Evolutionary conservation across 176 grass and related monocot species (phyloP), one percentile per base, ranked within the genome.

Genomic region (Carex littledalei): DNA sequence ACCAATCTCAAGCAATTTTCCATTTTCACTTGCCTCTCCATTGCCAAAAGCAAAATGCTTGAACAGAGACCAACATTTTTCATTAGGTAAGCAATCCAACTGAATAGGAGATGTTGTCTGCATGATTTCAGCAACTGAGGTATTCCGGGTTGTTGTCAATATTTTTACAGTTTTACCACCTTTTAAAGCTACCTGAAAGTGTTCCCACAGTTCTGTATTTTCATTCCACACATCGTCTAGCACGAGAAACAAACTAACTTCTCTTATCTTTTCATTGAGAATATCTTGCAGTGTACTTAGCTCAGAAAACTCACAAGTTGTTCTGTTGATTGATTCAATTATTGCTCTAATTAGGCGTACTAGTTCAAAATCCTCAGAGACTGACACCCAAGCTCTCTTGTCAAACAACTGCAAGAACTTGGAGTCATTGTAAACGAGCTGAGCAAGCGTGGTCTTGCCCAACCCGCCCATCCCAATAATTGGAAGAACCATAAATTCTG

Each of bases 181-280:
- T 39, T 39, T 39, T 6, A 39, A 22, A 17, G 14, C 65, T 2
- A 34, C 8, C 31, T 64, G 63, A 0, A 84, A 59, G 3, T 5
- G 4, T 16, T 91, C 87, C 90, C 90, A 91, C 2, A 0, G 31
- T 14, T 34, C 62, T 3, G 17, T n/a, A 22, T 41, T 45, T 39
- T 88, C 72, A 80, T 86, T 88, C 90, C 87, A 88, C 5, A 91
- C 18, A 60, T 89, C 81, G 85, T 89, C 87, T 2, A 89, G 39
- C 6, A 91, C 80, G 18, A 91, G 54, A 14, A 91, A 77, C 10
- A 91, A 62, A 6, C 63, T 32, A 45, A 20, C 16, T 2, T 53
- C 84, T 0, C 26, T 57, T 62, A 86, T 24, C 8, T 1, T n/a
- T 16, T 67, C 3, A 2, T 14, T 54, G 1, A 89, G 20, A 8